Evolutionary conservation across 1,139 yeast genomes (phyloP).

Genomic region (Pichia sorboxylosa): DNA sequence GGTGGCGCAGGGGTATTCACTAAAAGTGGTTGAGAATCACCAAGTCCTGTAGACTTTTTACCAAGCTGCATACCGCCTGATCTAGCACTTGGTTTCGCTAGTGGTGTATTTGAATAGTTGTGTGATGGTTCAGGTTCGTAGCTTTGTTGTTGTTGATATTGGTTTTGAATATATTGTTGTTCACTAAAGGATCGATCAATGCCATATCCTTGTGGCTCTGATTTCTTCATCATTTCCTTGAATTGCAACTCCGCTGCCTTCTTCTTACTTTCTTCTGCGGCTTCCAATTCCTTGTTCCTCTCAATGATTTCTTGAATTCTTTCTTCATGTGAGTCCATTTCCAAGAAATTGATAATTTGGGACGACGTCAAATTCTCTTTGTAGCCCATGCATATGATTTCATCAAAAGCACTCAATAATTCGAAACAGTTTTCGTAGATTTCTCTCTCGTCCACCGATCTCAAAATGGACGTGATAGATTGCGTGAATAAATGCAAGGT

Average conservation of each 20-base stretch:
- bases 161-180: conserved; percentile 13
- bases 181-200: too few relatives aligned
- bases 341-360: conserved; percentile 83
- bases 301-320: conserved; percentile 96
- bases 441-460: conserved; percentile 72
- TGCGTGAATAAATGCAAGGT: conserved; percentile 81
- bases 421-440: conserved; percentile 80
- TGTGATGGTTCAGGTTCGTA: not conserved
- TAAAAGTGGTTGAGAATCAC: conserved; percentile 18
- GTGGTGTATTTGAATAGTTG: not conserved
- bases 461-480: conserved; percentile 64
- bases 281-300: conserved; percentile 92
- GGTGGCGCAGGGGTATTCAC: conserved; percentile 16
- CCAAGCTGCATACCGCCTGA: conserved; percentile 81
- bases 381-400: conserved; percentile 80
- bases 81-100: conserved; percentile 23
- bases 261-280: conserved; percentile 92
- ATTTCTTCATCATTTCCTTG: conserved; percentile 61
- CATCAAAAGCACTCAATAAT: conserved; percentile 86
- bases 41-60: conserved; percentile 33
- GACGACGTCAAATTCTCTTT: conserved; percentile 73
- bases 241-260: conserved; percentile 92
- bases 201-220: not conserved
- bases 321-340: conserved; percentile 98
- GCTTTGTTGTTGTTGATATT: conserved; percentile 4